A percentile compares a stretch with the other conserved stretches of the same genome.
Evolutionary conservation across 108 stramenopile genomes (phyloP).

Genomic region (Pseudonitzschia multistriata): DNA sequence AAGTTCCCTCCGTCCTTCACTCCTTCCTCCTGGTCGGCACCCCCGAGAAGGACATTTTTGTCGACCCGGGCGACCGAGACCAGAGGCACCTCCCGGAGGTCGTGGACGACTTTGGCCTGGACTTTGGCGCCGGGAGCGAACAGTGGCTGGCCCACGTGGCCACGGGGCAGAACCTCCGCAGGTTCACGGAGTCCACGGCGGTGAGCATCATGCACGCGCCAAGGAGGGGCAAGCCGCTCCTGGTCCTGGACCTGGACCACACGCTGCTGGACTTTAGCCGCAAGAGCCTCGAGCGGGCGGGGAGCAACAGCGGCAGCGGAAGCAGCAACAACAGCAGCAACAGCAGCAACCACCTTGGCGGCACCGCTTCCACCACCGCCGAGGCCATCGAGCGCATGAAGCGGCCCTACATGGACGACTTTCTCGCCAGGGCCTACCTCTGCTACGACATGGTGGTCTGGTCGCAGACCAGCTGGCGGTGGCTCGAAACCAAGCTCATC

Average conservation of each 20-base stretch:
- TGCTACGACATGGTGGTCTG: conserved; percentile 94
- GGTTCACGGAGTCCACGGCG: conserved; percentile 81
- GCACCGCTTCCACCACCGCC: not conserved
- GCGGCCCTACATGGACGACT: conserved; percentile 88
- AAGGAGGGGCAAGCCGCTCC: conserved; percentile 75
- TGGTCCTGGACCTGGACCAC: conserved; percentile 96
- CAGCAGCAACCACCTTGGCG: conserved; percentile 8
- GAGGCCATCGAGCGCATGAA: conserved; percentile 36
- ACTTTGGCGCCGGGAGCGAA: conserved; percentile 59
- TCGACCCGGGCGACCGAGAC: conserved; percentile 76
- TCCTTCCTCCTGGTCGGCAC: conserved; percentile 96
- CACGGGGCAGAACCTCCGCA: conserved; percentile 82
- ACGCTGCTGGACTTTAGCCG: conserved; percentile 90
- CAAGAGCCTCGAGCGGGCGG: conserved; percentile 50
- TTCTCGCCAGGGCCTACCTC: conserved; percentile 74
- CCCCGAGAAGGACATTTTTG: conserved; percentile 88
- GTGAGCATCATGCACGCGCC: conserved; percentile 89
- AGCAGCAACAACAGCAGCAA: not conserved
- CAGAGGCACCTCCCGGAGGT: conserved; percentile 86
- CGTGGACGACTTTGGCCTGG: conserved; percentile 89
- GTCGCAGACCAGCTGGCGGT: conserved; percentile 96
- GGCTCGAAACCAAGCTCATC: conserved; percentile 94
- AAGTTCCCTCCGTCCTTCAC: too few relatives aligned
- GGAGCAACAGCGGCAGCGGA: not conserved
- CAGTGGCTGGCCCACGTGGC: conserved; percentile 79